phyloP scores from a whole-genome alignment of 2,329 filamentous ascomycete genomes.

The Alternaria tenuissima region DNA sequence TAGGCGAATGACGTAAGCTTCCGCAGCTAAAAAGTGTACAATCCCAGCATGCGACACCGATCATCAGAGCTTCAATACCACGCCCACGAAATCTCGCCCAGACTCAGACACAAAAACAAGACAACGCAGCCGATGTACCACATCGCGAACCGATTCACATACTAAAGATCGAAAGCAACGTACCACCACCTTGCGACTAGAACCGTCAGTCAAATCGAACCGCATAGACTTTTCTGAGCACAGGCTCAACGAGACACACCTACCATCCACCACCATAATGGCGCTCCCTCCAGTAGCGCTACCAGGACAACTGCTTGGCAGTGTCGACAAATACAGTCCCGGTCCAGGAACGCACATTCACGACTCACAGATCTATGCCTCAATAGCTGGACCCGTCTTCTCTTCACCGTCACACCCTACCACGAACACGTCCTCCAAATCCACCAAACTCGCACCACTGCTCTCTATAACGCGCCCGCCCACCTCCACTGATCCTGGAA shows the following conservation, averaged over 20 bases:
- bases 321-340: conserved; percentile 70
- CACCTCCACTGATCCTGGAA: conserved; percentile 24
- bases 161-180: background rate
- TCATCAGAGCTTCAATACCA: conserved; percentile 1
- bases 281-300: conserved; percentile 65
- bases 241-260: background rate
- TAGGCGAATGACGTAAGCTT: conserved; percentile 33
- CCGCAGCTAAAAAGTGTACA: conserved; percentile 36
- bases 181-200: background rate
- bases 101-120: background rate
- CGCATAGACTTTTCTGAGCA: background rate
- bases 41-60: conserved; percentile 12
- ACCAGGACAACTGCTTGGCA: conserved; percentile 82
- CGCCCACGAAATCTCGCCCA: conserved; percentile 3
- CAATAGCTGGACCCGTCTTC: conserved; percentile 76
- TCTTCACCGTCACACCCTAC: conserved; percentile 55
- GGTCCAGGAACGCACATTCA: conserved; percentile 87
- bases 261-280: conserved; percentile 29
- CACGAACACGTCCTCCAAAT: conserved; percentile 59
- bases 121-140: background rate
- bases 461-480: conserved; percentile 47
- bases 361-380: conserved; percentile 77
- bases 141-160: background rate
- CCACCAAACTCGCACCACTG: conserved; percentile 53
- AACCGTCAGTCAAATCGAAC: background rate